Percentiles rank a stretch among this genome's conserved stretches.
phyloP scores from a whole-genome alignment of 2,329 filamentous ascomycete genomes.

The Chaetomiaceae sp. region DNA sequence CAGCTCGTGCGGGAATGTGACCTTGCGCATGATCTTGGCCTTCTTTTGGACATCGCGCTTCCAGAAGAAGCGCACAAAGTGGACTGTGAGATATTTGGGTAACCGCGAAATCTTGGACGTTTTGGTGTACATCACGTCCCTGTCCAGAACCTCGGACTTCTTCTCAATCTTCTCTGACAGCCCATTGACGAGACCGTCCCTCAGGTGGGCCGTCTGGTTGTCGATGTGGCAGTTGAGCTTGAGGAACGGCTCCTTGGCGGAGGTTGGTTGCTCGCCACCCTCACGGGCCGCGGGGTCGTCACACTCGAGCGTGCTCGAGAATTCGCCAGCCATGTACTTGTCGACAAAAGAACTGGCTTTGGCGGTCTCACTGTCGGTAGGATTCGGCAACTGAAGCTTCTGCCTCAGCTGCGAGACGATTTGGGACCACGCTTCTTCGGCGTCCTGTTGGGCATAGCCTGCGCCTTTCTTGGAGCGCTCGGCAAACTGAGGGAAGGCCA shows the following conservation, averaged over 20 bases:
- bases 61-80: slow-evolving; percentile 99
- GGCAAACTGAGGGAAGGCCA: slow-evolving; percentile 85
- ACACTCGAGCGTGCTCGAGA: slow-evolving; percentile 74
- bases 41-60: slow-evolving; percentile 94
- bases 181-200: slow-evolving; percentile 79
- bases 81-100: slow-evolving; percentile 92
- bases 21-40: slow-evolving; percentile 99
- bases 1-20: slow-evolving; percentile 89
- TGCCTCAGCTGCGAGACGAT: slow-evolving; percentile 79
- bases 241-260: slow-evolving; percentile 70
- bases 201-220: slow-evolving; percentile 78
- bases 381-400: slow-evolving; percentile 65
- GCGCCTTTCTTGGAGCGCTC: slow-evolving; percentile 77
- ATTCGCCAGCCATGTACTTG: slow-evolving; percentile 81
- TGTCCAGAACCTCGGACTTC: slow-evolving; percentile 68
- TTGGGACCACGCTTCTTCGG: slow-evolving; percentile 97
- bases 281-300: slow-evolving; percentile 76
- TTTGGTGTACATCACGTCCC: slow-evolving; percentile 84
- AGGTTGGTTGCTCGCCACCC: slow-evolving; percentile 64
- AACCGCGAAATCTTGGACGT: slow-evolving; percentile 83
- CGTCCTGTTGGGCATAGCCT: slow-evolving; percentile 95
- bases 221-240: slow-evolving; percentile 97
- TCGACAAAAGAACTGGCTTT: slow-evolving; percentile 66
- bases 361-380: slow-evolving; percentile 44
- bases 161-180: slow-evolving; percentile 91